Evolutionary conservation across 23 red algal species (phyloP), one percentile per base, ranked within the genome.

Genomic region (Gracilaria domingensis): DNA sequence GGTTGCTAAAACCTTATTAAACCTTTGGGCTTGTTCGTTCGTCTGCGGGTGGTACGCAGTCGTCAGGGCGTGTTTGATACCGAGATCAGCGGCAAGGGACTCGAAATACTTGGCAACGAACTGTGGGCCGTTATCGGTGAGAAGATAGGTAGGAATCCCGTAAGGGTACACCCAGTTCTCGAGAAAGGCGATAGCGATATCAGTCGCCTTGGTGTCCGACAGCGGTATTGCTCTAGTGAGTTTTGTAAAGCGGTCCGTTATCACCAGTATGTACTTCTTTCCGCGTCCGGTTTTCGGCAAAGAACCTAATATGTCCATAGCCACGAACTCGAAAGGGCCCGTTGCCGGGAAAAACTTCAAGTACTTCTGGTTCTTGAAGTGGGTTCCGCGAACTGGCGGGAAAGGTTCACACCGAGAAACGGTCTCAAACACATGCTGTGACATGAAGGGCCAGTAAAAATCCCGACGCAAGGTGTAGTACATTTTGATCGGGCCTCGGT

Each of bases 231-330:
- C 38, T 8, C 65, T 56, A 0, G 35, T 3, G 44, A 92, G 0
- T 42, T 92, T 92, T 7, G 11, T 47, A 49, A 71, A 84, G 12
- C 78, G 11, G 28, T 37, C 59, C 29, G 75, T 82, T 0, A 92
- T 82, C 13, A 92, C 60, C 14, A 92, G n/a, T 32, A 83, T 48
- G 61, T 51, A 92, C 20, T 49, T 24, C 57, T 83, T 26, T 1
- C 76, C 76, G 24, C 17, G 53, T 12, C 35, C 9, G 33, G 73
- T 66, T 18, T 84, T 71, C 36, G 88, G n/a, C 28, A 20, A 82
- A 0, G 75, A 78, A n/a, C 88, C 37, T 0, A 53, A 8, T 7
- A 92, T 72, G 79, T 92, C 88, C 55, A 83, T 92, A 1, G 77
- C 87, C 47, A 62, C 32, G n/a, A 37, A 82, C 56, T 91, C 55